Conservation (phyloP, 2,329 filamentous ascomycete species). For the Myriosclerotinia curreyana region DNA sequence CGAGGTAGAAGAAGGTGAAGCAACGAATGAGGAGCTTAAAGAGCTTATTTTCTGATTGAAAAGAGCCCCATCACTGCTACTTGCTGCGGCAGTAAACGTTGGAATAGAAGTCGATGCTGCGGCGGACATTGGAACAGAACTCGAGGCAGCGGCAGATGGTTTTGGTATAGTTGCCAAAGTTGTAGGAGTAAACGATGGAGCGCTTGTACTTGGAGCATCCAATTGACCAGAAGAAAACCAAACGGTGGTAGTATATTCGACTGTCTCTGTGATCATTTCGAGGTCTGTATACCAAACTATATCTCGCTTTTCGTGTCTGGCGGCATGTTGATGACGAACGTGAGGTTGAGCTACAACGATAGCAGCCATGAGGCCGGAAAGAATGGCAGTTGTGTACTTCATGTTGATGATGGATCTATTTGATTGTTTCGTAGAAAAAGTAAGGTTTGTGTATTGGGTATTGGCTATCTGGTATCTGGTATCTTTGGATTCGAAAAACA, state of each 20-base stretch:
- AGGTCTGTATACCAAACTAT: conserved; percentile 50
- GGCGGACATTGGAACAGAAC: conserved; percentile 20
- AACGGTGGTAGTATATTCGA: conserved; percentile 42
- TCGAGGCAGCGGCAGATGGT: conserved; percentile 31
- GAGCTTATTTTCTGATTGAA: not conserved
- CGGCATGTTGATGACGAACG: conserved; percentile 39
- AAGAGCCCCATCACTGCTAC: not conserved
- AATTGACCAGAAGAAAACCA: conserved; percentile 41
- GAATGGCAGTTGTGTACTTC: conserved; percentile 39
- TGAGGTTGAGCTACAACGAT: conserved; percentile 39
- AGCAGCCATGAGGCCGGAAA: conserved; percentile 35
- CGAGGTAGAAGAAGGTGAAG: conserved; percentile 19
- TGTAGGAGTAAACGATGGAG: conserved; percentile 20
- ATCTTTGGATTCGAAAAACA: conserved; percentile 4
- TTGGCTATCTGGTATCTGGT: conserved; percentile 19
- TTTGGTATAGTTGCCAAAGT: conserved; percentile 22
- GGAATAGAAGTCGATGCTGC: conserved; percentile 20
- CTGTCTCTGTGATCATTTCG: conserved; percentile 47
- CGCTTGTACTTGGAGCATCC: conserved; percentile 21
- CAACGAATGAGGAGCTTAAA: not conserved
- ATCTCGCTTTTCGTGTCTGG: conserved; percentile 34
- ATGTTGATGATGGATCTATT: conserved; percentile 34
- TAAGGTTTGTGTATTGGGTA: not conserved
- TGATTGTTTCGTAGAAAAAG: conserved; percentile 10
- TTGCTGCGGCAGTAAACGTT: not conserved